Conservation (phyloP, 192 early-diverging fungal species). For the Rhizophagus clarus region DNA sequence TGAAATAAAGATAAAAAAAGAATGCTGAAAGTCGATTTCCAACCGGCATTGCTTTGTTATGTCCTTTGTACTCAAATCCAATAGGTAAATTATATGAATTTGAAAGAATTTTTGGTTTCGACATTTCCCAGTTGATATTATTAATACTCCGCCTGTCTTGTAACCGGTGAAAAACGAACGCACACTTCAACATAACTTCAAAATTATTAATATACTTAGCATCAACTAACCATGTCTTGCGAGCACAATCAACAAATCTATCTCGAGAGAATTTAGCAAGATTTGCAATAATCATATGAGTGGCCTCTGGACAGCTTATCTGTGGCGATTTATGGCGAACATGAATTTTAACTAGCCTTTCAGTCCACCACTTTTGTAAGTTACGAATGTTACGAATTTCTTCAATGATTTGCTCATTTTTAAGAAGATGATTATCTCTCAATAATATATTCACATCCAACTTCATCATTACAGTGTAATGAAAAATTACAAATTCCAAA, state of each 20-base stretch:
- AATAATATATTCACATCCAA: neutral
- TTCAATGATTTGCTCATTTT: neutral
- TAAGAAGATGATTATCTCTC: neutral
- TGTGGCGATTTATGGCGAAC: constrained; percentile 7
- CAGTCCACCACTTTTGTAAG: constrained; percentile 8
- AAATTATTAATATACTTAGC: constrained; percentile 33
- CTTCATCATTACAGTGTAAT: constrained; percentile 7
- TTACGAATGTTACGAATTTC: neutral
- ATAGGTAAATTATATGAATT: neutral
- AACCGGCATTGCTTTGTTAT: neutral
- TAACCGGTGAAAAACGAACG: constrained; percentile 6
- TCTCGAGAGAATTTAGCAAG: neutral
- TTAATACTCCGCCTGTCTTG: neutral
- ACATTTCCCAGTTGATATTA: neutral
- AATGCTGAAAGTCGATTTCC: constrained; percentile 18
- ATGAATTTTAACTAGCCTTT: constrained; percentile 14
- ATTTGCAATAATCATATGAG: neutral
- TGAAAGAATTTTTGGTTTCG: neutral
- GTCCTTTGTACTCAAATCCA: constrained; percentile 6
- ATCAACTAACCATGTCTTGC: neutral
- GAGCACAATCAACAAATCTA: neutral
- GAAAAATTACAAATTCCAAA: neutral
- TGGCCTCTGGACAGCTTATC: neutral
- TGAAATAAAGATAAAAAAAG: neutral
- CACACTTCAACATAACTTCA: constrained; percentile 37